Evolutionary conservation across 2,329 filamentous ascomycete species (phyloP), one percentile per base, ranked within the genome.

Genomic region (Purpureocillium lavendulum): DNA sequence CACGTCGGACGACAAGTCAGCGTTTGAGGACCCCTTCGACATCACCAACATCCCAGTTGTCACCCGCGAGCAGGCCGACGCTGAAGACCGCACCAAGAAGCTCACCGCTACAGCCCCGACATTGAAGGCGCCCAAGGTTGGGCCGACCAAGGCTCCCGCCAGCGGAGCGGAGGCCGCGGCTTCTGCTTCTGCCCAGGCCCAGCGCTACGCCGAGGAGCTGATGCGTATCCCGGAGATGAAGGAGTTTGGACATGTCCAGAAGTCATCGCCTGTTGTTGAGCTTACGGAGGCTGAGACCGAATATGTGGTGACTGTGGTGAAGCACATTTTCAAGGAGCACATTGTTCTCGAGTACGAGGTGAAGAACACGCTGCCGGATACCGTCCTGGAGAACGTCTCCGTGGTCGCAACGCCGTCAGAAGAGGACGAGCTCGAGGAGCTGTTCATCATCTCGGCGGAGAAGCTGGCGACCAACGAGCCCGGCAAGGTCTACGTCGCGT

Each of bases 301-400:
- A 64, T 98, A 98, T 54, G 88, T 96, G 37, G 92, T 98, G 44
- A 81, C 77, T 29, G 82, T 92, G 16, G 77, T 96, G 64, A 98
- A 98, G 71, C 92, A 98, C 60, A 80, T 98, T 55, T 98, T 96
- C 80, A 94, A 94, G 67, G 87, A 95, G 60, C 87, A 97, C 57
- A 72, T 98, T 56, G 90, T 98, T 28, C 69, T 98, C 40, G 92
- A 98, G 58, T 98, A 92, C 62, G 87, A 97, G 58, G 81, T 98
- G 61, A 97, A 94, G 74, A 98, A 98, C 70, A 98, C 92, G 3
- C 73, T 98, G 10, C 83, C 87, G 11, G 87, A 89, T 45, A 94
- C 88, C 13, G 78, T 98, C 21, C 73, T 97, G 28, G 87, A 95
- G 59, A 87, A 94, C 46, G 87, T 94, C 13, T 87, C 86, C 0